Evolutionary conservation across 2,329 filamentous ascomycete species (phyloP).

Genomic region (Sporothrix protearum): DNA sequence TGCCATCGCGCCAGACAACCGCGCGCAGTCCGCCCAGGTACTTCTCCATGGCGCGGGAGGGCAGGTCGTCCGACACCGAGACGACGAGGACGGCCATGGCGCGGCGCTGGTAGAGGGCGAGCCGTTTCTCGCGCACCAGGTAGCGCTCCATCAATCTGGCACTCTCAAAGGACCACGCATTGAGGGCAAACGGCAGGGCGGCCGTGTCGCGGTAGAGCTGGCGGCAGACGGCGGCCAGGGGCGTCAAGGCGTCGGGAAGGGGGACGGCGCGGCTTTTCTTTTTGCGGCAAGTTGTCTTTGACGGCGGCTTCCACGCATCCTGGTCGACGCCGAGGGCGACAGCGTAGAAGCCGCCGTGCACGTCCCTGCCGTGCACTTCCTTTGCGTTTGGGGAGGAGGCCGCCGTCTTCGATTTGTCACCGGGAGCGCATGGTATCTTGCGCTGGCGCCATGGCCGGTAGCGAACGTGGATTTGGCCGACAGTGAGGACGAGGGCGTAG

Average conservation of each 20-base stretch:
- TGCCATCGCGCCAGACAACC: slow-evolving; percentile 29
- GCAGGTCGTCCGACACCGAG: slow-evolving; percentile 32
- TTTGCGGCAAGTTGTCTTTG: not conserved
- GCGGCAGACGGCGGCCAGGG: slow-evolving; percentile 37
- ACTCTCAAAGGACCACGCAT: slow-evolving; percentile 37
- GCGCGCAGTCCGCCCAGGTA: slow-evolving; percentile 34
- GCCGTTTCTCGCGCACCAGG: slow-evolving; percentile 34
- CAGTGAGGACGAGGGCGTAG: slow-evolving; percentile 35
- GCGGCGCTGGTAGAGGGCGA: slow-evolving; percentile 34
- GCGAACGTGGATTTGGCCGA: slow-evolving; percentile 37
- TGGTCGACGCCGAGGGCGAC: slow-evolving; percentile 31
- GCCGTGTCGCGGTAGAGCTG: slow-evolving; percentile 40
- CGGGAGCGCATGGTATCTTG: not conserved
- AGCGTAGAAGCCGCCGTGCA: slow-evolving; percentile 34
- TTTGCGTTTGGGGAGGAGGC: not conserved
- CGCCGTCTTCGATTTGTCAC: not conserved
- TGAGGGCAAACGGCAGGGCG: slow-evolving; percentile 36
- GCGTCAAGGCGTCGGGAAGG: slow-evolving; percentile 31
- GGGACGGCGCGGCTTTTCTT: not conserved
- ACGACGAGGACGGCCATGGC: slow-evolving; percentile 36
- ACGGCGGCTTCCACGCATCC: slow-evolving; percentile 33
- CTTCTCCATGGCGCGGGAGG: slow-evolving; percentile 31
- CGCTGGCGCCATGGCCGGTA: slow-evolving; percentile 33
- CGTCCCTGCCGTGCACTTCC: not conserved
- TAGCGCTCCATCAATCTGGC: slow-evolving; percentile 37